Base-by-base conservation (phyloP, 305 asterid species). In the Rubia balearica region DNA sequence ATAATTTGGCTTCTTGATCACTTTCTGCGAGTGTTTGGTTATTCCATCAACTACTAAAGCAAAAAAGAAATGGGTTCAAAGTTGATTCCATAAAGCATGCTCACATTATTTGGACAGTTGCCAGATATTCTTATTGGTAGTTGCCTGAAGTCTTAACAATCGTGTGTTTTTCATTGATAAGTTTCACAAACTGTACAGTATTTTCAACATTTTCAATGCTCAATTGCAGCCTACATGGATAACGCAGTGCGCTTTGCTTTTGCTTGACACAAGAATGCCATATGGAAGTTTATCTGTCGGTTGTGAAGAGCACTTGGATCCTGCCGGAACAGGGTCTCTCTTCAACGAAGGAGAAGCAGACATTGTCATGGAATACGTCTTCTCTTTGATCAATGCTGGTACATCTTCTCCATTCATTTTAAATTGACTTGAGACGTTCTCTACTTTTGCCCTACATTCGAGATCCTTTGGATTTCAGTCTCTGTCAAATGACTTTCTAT, bases 281-380 rank as follows among this genome's bases (percentile, higher is more conserved):
- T 89, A 86, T 69, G 98, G 98, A 79, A 93, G 98, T 83, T 84
- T 94, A 73, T 91, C 96, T 60, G 79, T 86, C 71, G 97, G 95
- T 75, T 94, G 98, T 80, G 97, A 94, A 78, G 98, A 94, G 85
- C 91, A 91, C 75, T 74, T 94, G 77, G 98, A 94, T 80, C 98
- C 96, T 81, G 91, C 96, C 77, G 98, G 98, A 80, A 94, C 98
- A 33, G 98, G 98, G 79, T 94, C 98, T 74, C 88, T 88, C 83
- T 91, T 83, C 90, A 94, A 94, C 64, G 97, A 91, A 81, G 97
- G 98, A 76, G 98, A 94, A 80, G 97, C 97, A 56, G 98, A 94
- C 74, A 80, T 94, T 27, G 95, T 94, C 24, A 82, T 85, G 60
- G 92, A 91, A 68, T 97, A 94, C 76, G 86, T 94, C 78, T 86